These are phyloP conservation scores for Dactylellina parvicollis DNA, from an alignment of 2,329 filamentous ascomycete genomes.

Conservation along the genomic window DNA sequence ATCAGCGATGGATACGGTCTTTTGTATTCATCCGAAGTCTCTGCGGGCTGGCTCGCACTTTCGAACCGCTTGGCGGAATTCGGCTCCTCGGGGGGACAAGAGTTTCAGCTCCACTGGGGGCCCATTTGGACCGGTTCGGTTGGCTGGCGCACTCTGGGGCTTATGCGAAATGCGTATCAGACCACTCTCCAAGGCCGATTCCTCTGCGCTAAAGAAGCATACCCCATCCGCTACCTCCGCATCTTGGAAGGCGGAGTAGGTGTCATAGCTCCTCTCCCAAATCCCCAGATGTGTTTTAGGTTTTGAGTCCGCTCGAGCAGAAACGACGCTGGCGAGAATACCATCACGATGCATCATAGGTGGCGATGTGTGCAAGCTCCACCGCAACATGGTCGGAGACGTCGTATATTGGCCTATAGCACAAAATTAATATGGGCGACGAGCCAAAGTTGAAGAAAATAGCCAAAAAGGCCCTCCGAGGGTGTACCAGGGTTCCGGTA, in stretches of 20 bases:
- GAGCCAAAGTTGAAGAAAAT: conserved; percentile 48
- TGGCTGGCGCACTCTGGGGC: conserved; percentile 19
- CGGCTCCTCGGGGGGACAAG: conserved; percentile 42
- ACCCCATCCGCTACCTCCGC: conserved; percentile 49
- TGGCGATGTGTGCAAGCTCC: too few species aligned
- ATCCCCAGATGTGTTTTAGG: too few species aligned
- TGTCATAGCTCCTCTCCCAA: conserved; percentile 6
- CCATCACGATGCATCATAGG: too few species aligned
- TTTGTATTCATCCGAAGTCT: conserved; percentile 53
- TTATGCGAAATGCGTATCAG: conserved; percentile 17
- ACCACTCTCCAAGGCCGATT: conserved; percentile 35
- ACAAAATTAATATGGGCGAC: conserved; percentile 20
- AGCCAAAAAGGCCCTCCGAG: conserved; percentile 53
- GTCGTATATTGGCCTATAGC: conserved; percentile 34
- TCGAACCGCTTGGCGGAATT: conserved; percentile 38
- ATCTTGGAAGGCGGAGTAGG: conserved; percentile 1
- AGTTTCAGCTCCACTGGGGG: conserved; percentile 46
- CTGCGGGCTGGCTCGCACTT: conserved; percentile 16
- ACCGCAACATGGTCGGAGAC: too few species aligned
- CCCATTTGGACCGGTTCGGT: conserved; percentile 25
- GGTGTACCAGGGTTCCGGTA: conserved; percentile 53
- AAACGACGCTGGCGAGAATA: too few species aligned
- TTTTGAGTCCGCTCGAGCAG: too few species aligned
- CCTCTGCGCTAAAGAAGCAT: not conserved
- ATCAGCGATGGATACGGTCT: not conserved